Evolutionary conservation across 1,139 yeast species (phyloP), one percentile per base, ranked within the genome.

Genomic region (Debaryomyces coudertii): DNA sequence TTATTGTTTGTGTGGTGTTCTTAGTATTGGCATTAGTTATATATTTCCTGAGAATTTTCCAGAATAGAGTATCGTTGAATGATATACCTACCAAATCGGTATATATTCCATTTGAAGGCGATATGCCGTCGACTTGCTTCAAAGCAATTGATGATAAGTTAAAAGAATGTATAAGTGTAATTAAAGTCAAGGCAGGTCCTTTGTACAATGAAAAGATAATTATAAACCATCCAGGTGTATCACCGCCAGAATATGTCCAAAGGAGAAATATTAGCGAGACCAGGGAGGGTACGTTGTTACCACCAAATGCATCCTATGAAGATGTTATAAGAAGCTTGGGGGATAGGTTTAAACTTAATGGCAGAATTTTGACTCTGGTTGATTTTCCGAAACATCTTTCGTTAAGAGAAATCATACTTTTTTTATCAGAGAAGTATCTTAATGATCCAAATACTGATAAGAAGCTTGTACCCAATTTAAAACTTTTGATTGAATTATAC

Each of bases 41-140:
- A 18, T 76, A 75, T 55, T 66, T 74, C 46, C 61, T 70, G 52
- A 62, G 97, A 48, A 66, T 89, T n/a, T 71, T 83, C 48, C 77
- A 80, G 36, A 75, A 79, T 42, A 72, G 85, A 47, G 73, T 81
- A 37, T 69, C 85, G 23, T 62, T 90, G 55, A 81, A 82, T 48
- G 95, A 86, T 53, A 87, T 90, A 15, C 97, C 97, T 0, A 74
- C 82, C 48, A 71, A 81, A 40, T 66, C 76, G 7, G 64, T 69
- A 18, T 90, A 88, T 61, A 73, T 90, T 16, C 95, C 96, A 0
- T 79, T 83, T 22, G 70, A 76, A 20, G 76, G 75, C 34, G 96
- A 89, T 61, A 68, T 87, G 44, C 90, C 93, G 0, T 60, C 61
- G 15, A 67, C 68, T 25, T 44, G 46, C 22, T 62, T 74, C 66